Base-by-base conservation (phyloP, 495 filamentous ascomycete species). In the Aspergillus taichungensis region DNA sequence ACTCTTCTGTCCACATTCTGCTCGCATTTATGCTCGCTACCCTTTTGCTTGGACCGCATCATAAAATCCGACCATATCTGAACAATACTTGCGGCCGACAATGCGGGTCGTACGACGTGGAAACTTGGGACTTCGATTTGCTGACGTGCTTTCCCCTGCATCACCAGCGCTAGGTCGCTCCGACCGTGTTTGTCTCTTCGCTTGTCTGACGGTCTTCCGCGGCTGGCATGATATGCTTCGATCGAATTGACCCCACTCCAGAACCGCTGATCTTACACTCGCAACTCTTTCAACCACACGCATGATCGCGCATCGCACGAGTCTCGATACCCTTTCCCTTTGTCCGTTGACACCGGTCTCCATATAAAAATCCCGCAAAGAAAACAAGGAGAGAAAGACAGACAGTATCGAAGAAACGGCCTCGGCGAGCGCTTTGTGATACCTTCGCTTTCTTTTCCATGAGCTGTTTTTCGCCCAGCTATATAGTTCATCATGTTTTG, bases 401-500 rank as follows among this genome's bases (percentile, higher is more conserved):
- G 18, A 24, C 4, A 24, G 18, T 24, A 24, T 24, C 35, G 36
- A 49, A 47, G 39, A 41, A 38, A 32, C 37, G 8, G 45, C 35
- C 13, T 52, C 50, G 41, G 43, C 57, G 54, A 53, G 40, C 37
- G 35, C 48, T 40, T 50, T 52, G 42, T 51, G 50, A 52, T 59
- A 54, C 42, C 47, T 46, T 35, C 14, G 18, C 4, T 45, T 39
- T 46, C 40, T 43, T 53, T 67, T 64, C 55, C 62, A 68, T 73
- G 70, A 68, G 50, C 64, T 50, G 18, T 24, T 54, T 59, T 58
- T 55, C 46, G 54, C 54, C 49, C 53, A 53, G 51, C 63, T 59
- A 62, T 62, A 63, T 68, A 73, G 57, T 63, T 61, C 83, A 88
- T 65, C 69, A 96, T 96, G 90, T 96, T 96, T 66, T 96, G 90